phyloP scores from a whole-genome alignment of 352 stramenopile genomes.

The Globisporangium uncinulatum region DNA sequence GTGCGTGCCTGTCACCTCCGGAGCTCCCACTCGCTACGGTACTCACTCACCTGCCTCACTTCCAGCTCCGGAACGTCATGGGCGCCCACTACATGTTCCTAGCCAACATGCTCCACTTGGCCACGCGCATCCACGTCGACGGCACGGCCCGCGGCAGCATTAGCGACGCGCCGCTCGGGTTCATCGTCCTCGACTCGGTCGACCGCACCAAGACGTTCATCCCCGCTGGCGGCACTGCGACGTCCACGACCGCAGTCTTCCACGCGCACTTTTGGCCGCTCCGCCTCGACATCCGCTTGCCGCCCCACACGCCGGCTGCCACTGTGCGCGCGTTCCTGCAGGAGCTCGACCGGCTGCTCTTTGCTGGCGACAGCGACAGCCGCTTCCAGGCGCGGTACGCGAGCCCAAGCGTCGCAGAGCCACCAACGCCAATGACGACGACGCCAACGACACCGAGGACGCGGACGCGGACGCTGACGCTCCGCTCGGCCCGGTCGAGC shows the following conservation, averaged over 20 bases:
- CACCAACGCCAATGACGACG: not conserved
- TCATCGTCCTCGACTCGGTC: conserved; percentile 52
- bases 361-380: conserved; percentile 29
- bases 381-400: conserved; percentile 7
- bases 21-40: not conserved
- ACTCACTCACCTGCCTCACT: conserved; percentile 4
- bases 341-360: conserved; percentile 52
- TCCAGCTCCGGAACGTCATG: conserved; percentile 61
- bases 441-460: not conserved
- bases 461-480: not conserved
- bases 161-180: conserved; percentile 54
- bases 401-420: conserved; percentile 8
- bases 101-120: conserved; percentile 58
- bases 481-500: conserved; percentile 6
- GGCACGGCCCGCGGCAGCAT: conserved; percentile 39
- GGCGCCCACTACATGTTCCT: conserved; percentile 76
- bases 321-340: conserved; percentile 56
- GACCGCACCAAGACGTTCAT: conserved; percentile 62
- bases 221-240: conserved; percentile 48
- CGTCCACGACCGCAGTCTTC: conserved; percentile 44
- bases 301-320: conserved; percentile 21
- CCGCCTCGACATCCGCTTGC: conserved; percentile 38
- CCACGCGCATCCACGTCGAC: conserved; percentile 40
- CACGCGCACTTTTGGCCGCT: conserved; percentile 51
- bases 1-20: conserved; percentile 28